These are phyloP conservation scores for Mucor circinelloides DNA, from an alignment of 371 early-diverging fungal species.

Conservation along the genomic window DNA sequence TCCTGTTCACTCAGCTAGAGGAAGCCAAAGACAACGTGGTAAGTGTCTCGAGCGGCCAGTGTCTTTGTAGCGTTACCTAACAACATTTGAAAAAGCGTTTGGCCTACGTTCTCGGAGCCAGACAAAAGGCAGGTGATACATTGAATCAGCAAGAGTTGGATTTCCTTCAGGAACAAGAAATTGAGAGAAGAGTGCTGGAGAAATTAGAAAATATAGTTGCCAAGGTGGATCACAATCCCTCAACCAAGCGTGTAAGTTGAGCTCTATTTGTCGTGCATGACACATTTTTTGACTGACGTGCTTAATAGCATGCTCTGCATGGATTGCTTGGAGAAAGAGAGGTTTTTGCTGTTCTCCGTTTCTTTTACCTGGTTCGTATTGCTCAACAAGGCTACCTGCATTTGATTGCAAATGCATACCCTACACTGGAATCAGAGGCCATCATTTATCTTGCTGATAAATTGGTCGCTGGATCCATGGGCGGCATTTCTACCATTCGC, in stretches of 20 bases:
- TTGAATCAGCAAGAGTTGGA: not conserved
- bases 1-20: slow-evolving; percentile 1
- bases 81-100: slow-evolving; percentile 16
- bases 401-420: slow-evolving; percentile 4
- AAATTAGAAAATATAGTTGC: slow-evolving; percentile 3
- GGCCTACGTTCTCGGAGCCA: slow-evolving; percentile 3
- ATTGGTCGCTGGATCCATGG: slow-evolving; percentile 7
- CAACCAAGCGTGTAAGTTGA: too few relatives aligned
- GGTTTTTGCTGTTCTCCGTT: not conserved
- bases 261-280: too few relatives aligned
- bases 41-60: too few relatives aligned
- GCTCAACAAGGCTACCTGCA: slow-evolving; percentile 25
- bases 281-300: too few relatives aligned
- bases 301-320: too few relatives aligned
- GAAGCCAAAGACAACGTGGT: slow-evolving; percentile 12
- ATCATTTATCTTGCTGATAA: slow-evolving; percentile 17
- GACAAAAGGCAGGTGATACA: not conserved
- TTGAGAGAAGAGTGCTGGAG: slow-evolving; percentile 6
- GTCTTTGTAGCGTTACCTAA: too few relatives aligned
- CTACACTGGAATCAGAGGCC: slow-evolving; percentile 16
- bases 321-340: not conserved
- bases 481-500: not conserved
- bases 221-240: too few relatives aligned
- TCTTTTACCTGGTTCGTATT: slow-evolving; percentile 24
- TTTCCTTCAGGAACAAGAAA: not conserved